Conservation (phyloP, 2,329 filamentous ascomycete genomes). For the Botrytis paeoniae region DNA sequence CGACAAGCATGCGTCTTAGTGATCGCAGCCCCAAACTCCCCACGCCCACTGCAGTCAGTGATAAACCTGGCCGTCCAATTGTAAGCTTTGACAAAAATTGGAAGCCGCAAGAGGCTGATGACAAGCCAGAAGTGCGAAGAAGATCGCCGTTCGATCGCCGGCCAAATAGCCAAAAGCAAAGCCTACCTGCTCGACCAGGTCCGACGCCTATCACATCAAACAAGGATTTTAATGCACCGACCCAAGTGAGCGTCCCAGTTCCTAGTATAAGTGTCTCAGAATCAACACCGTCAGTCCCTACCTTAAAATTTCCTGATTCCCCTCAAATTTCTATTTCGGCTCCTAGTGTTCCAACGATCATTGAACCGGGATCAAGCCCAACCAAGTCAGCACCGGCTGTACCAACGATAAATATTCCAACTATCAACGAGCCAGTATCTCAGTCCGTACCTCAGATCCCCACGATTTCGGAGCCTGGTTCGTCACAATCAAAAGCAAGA, state of each 20-base stretch:
- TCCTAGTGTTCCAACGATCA: constrained; percentile 32
- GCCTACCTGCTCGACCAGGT: constrained; percentile 31
- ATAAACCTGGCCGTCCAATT: constrained; percentile 86
- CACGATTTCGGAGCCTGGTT: constrained; percentile 38
- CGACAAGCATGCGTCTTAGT: constrained; percentile 83
- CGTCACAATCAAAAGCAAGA: constrained; percentile 30
- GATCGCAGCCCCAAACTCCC: constrained; percentile 85
- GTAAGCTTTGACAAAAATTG: constrained; percentile 92
- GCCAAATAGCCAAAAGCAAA: constrained; percentile 30
- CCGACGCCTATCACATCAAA: constrained; percentile 37
- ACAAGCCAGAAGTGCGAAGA: constrained; percentile 54
- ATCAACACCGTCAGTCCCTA: constrained; percentile 33
- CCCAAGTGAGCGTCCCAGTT: constrained; percentile 45
- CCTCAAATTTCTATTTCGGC: constrained; percentile 32
- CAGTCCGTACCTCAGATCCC: constrained; percentile 29
- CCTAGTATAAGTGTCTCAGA: constrained; percentile 28
- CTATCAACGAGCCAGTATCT: constrained; percentile 26
- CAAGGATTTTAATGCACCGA: constrained; percentile 43
- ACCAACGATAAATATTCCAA: constrained; percentile 34
- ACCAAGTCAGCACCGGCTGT: constrained; percentile 28
- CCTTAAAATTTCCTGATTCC: constrained; percentile 36
- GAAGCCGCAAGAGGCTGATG: constrained; percentile 65
- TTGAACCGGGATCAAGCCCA: constrained; percentile 37
- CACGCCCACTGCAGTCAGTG: constrained; percentile 85
- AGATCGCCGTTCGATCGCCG: constrained; percentile 34